Evolutionary conservation across 2,329 filamentous ascomycete species (phyloP).

Genomic region (Fusarium palustre): DNA sequence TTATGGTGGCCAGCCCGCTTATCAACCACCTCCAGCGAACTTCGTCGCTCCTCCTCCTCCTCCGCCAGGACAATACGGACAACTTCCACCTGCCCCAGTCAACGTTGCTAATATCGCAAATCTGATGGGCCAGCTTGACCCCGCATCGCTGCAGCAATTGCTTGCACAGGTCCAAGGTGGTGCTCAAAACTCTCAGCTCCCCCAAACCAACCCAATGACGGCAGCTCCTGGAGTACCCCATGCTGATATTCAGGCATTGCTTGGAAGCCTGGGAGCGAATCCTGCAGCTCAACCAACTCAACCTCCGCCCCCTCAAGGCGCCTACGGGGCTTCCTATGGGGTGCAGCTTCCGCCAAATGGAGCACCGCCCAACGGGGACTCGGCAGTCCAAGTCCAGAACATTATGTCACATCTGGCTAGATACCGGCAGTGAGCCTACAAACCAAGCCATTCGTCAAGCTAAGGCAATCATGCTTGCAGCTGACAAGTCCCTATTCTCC

Average conservation of each 20-base stretch:
- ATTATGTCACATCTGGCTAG: slow-evolving; percentile 80
- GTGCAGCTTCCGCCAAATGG: slow-evolving; percentile 48
- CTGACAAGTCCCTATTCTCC: slow-evolving; percentile 19
- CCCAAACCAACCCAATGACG: slow-evolving; percentile 38
- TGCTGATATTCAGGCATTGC: slow-evolving; percentile 61
- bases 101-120: slow-evolving; percentile 67
- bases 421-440: slow-evolving; percentile 63
- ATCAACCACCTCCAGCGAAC: slow-evolving; percentile 46
- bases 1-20: slow-evolving; percentile 50
- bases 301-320: slow-evolving; percentile 22
- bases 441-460: not conserved
- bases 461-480: slow-evolving; percentile 1
- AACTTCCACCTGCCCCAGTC: slow-evolving; percentile 45
- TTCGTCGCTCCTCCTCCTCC: slow-evolving; percentile 46
- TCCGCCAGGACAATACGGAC: slow-evolving; percentile 50
- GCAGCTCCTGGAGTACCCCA: slow-evolving; percentile 48
- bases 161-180: slow-evolving; percentile 66
- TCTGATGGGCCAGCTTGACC: slow-evolving; percentile 76
- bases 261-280: slow-evolving; percentile 55
- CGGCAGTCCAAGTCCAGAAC: slow-evolving; percentile 71
- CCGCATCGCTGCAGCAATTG: slow-evolving; percentile 76
- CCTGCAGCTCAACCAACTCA: slow-evolving; percentile 39
- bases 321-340: slow-evolving; percentile 50
- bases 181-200: slow-evolving; percentile 26
- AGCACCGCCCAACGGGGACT: slow-evolving; percentile 48